Base-by-base conservation (phyloP, 371 early-diverging fungal genomes). In the Dichotomocladium elegans region DNA sequence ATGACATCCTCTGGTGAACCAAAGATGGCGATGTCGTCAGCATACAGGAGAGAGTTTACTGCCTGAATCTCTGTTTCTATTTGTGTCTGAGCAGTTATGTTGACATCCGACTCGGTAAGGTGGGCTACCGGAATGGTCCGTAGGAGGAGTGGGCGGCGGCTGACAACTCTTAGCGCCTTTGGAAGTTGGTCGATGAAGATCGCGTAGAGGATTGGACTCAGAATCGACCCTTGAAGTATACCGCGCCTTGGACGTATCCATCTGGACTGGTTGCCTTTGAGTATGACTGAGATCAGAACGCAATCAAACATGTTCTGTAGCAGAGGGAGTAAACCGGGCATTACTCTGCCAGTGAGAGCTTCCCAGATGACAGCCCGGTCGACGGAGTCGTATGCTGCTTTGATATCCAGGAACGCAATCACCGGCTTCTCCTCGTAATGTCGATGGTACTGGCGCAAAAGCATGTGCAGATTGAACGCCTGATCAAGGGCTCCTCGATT, bases 141-240 rank as follows among this genome's bases (percentile, higher is more conserved):
- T 17, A 22, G 3, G n/a, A 11, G 37, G 6, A 26, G 17, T n/a
- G 17, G 25, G 14, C 9, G 24, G 10, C 1, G 22, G 15, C 22
- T 25, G 15, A 14, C 6, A 21, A 22, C 7, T 2, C 67, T 48
- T 0, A 60, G 29, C 1, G 25, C 4, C 2, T n/a, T 4, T 11
- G 68, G 68, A 3, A 63, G 61, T 4, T 22, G n/a, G 17, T 63
- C 56, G 29, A 63, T 60, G 35, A 56, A 68, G 1, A 54, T 33
- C 0, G 68, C 61, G 22, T 67, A 67, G 1, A 62, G 40, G 10
- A 53, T 51, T 1, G 68, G 63, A 17, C 54, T 53, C 14, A 62
- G 55, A 10, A 62, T 47, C 0, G 59, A 66, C 0, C 61, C 61
- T 55, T 66, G 61, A 1, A 65, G 66, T 12, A 65, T 55, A 4